phyloP scores from a whole-genome alignment of 345 rosid species.

The Barbarea vulgaris region DNA sequence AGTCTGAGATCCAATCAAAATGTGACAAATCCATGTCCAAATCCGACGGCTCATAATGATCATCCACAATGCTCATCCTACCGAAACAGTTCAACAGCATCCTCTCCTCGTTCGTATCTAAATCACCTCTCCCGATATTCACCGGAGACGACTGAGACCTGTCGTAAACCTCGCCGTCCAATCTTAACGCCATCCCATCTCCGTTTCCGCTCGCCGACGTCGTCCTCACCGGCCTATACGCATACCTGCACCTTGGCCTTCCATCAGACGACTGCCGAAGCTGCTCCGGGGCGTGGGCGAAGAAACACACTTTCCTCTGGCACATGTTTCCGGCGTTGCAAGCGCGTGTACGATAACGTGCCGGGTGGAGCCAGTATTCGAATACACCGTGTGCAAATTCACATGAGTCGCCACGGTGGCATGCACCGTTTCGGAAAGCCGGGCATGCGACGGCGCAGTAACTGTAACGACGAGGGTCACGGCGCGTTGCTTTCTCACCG shows the following conservation, averaged over 20 bases:
- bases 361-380: slow-evolving; percentile 89
- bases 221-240: slow-evolving; percentile 35
- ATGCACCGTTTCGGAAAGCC: slow-evolving; percentile 63
- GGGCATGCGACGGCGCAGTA: slow-evolving; percentile 79
- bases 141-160: slow-evolving; percentile 30
- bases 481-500: slow-evolving; percentile 88
- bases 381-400: slow-evolving; percentile 81
- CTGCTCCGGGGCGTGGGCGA: slow-evolving; percentile 78
- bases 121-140: slow-evolving; percentile 24
- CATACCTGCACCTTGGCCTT: slow-evolving; percentile 36
- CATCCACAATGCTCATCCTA: slow-evolving; percentile 46
- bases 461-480: slow-evolving; percentile 70
- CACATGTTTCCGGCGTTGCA: slow-evolving; percentile 71
- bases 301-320: slow-evolving; percentile 78
- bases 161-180: slow-evolving; percentile 30
- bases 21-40: slow-evolving; percentile 42
- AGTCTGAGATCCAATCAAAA: slow-evolving; percentile 53
- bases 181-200: slow-evolving; percentile 14
- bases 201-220: background rate
- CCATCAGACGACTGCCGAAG: slow-evolving; percentile 47
- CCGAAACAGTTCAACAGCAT: slow-evolving; percentile 45
- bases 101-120: slow-evolving; percentile 41
- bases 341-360: slow-evolving; percentile 68
- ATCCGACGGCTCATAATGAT: slow-evolving; percentile 36
- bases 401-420: slow-evolving; percentile 67